phyloP scores from a whole-genome alignment of 2,329 filamentous ascomycete species.

The Penicillium expansum region DNA sequence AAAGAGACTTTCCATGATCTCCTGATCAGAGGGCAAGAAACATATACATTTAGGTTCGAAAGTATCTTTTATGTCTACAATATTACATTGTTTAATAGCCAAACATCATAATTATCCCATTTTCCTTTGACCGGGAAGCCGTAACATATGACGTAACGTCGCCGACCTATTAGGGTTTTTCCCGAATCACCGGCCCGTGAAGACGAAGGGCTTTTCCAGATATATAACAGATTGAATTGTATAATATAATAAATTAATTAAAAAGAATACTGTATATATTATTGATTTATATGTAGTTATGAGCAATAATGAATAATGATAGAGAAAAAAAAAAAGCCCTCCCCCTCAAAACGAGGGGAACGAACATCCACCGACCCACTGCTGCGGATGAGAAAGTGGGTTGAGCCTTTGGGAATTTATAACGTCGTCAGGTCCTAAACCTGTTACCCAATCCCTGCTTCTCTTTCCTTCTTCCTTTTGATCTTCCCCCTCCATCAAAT shows the following conservation, averaged over 20 bases:
- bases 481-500: slow-evolving; percentile 5
- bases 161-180: slow-evolving; percentile 14
- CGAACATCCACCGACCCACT: slow-evolving; percentile 37
- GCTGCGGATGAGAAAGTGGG: slow-evolving; percentile 31
- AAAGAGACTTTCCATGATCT: neutral
- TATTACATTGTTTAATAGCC: too few relatives aligned
- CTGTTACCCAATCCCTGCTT: slow-evolving; percentile 16
- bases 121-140: slow-evolving; percentile 16
- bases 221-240: neutral
- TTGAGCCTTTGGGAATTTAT: slow-evolving; percentile 35
- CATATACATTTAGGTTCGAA: neutral
- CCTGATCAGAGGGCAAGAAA: neutral
- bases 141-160: slow-evolving; percentile 29
- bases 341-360: slow-evolving; percentile 18
- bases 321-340: neutral
- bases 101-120: slow-evolving; percentile 19
- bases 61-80: too few relatives aligned
- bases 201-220: neutral
- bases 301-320: neutral
- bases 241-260: neutral
- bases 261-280: neutral
- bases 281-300: neutral
- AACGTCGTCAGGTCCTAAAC: slow-evolving; percentile 33
- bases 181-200: slow-evolving; percentile 24
- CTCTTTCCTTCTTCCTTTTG: slow-evolving; percentile 7